Percentiles rank a stretch among this genome's conserved stretches.
phyloP scores from a whole-genome alignment of 768 basidiomycete species.

The Auricularia sp. region DNA sequence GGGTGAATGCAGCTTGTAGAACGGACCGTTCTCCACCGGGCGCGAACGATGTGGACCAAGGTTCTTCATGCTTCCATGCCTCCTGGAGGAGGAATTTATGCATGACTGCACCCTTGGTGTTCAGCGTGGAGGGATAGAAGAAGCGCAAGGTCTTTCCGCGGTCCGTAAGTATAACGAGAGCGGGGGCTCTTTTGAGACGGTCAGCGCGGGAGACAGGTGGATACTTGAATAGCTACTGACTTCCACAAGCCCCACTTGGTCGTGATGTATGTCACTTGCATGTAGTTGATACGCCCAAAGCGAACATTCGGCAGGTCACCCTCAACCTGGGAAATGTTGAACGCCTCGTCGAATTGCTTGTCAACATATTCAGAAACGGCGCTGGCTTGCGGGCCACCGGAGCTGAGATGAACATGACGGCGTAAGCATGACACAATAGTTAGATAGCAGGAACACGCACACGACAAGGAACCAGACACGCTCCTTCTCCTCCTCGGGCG shows the following conservation, averaged over 20 bases:
- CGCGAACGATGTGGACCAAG: constrained; percentile 60
- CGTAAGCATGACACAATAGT: background rate
- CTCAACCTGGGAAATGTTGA: constrained; percentile 47
- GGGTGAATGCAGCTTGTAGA: background rate
- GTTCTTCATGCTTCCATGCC: constrained; percentile 48
- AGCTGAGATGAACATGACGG: background rate
- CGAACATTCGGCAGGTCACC: constrained; percentile 61
- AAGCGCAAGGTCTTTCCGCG: constrained; percentile 76
- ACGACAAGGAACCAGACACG: constrained; percentile 73
- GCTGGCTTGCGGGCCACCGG: constrained; percentile 32
- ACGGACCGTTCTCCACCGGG: constrained; percentile 70
- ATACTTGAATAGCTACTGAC: constrained; percentile 27
- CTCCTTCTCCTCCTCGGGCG: constrained; percentile 43
- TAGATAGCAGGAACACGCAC: constrained; percentile 33
- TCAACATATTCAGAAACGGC: constrained; percentile 64
- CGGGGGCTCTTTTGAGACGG: constrained; percentile 52
- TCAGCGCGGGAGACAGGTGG: constrained; percentile 5
- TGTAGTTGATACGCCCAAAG: constrained; percentile 82
- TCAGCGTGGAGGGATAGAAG: constrained; percentile 54
- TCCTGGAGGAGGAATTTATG: constrained; percentile 59
- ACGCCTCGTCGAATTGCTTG: constrained; percentile 63
- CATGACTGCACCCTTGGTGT: constrained; percentile 48
- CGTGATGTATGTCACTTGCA: constrained; percentile 72
- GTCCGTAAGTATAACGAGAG: constrained; percentile 58
- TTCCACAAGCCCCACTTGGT: constrained; percentile 82